Base-by-base conservation (phyloP, 257 asterid species). In the Solanum paucissectum region DNA sequence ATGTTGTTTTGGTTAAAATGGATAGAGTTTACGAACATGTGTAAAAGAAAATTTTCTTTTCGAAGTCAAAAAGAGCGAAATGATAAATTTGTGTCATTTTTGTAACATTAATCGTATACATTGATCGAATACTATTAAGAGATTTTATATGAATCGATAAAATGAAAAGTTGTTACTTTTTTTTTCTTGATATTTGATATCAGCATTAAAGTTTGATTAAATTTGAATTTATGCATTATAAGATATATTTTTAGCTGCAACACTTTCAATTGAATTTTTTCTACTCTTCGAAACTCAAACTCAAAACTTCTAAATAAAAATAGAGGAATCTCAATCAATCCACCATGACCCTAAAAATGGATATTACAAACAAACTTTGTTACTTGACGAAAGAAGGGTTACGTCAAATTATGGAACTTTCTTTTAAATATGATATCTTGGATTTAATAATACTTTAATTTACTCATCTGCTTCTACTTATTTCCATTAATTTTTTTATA, bases 301-400 rank as follows among this genome's bases (percentile, higher is more conserved):
- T 23, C 29, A 9, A 23, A 23, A 21, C 2, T 21, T 64, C 0
- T 64, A 2, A 2, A 1, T 64, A 64, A 64, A 0, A 64, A n/a
- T 7, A 11, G 3, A 25, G 4, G 0, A 11, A 64, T n/a, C 0
- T 25, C 5, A 2, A 29, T 1, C 0, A 14, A 2, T 6, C 5
- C 10, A 27, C 2, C 23, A 3, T 10, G 4, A 69, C 0, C 2
- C 12, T 9, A 40, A 40, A 38, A 38, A 9, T 11, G 44, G 44
- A 5, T 6, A 29, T 6, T 20, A 0, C 9, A 7, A 7, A 69
- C 36, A 6, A 18, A n/a, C 40, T 34, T 73, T 36, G 2, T 34
- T 20, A 73, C 49, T 34, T 21, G 9, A 36, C 3, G 49, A 73
- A 36, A 34, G 4, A 34, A 73, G 16, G 29, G 20, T 44, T 29